phyloP scores from a whole-genome alignment of 345 rosid species.

The Durio zibethinus region DNA sequence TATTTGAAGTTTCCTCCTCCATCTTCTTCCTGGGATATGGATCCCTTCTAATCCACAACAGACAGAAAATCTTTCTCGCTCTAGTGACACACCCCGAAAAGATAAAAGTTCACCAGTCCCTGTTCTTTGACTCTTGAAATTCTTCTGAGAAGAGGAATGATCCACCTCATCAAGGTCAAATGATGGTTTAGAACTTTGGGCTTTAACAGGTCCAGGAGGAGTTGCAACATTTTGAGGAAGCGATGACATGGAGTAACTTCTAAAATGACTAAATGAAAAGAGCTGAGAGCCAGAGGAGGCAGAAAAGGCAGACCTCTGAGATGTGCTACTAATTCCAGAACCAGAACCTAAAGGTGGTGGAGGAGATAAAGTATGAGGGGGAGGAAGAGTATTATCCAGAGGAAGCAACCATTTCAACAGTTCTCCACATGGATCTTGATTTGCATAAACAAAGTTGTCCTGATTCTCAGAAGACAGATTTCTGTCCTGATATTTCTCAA shows the following conservation, averaged over 20 bases:
- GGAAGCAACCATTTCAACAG: conserved; percentile 94
- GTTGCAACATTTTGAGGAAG: conserved; percentile 72
- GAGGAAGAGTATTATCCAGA: conserved; percentile 63
- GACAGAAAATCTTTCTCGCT: conserved; percentile 86
- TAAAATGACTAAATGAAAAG: conserved; percentile 77
- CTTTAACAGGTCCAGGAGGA: conserved; percentile 50
- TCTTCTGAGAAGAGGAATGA: conserved; percentile 53
- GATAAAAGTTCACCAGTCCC: conserved; percentile 70
- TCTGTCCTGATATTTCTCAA: conserved; percentile 68
- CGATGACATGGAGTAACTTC: conserved; percentile 98
- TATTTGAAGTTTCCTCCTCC: conserved; percentile 89
- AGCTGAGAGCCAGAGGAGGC: conserved; percentile 74
- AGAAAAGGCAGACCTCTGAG: conserved; percentile 49
- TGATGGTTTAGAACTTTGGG: conserved; percentile 68
- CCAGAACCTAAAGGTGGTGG: conserved; percentile 53
- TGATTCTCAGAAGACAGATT: conserved; percentile 31
- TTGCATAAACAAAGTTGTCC: conserved; percentile 32
- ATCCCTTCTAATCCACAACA: conserved; percentile 95
- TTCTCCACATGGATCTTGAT: conserved; percentile 68
- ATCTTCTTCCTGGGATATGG: conserved; percentile 84
- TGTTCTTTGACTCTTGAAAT: conserved; percentile 38
- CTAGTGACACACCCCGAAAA: conserved; percentile 81
- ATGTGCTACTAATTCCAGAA: conserved; percentile 49
- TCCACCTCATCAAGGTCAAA: conserved; percentile 82
- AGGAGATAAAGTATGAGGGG: conserved; percentile 53